A percentile compares a stretch with the other conserved stretches of the same genome.
These are phyloP conservation scores for Linnemannia elongata DNA, from an alignment of 192 early-diverging fungal genomes.

Conservation along the genomic window DNA sequence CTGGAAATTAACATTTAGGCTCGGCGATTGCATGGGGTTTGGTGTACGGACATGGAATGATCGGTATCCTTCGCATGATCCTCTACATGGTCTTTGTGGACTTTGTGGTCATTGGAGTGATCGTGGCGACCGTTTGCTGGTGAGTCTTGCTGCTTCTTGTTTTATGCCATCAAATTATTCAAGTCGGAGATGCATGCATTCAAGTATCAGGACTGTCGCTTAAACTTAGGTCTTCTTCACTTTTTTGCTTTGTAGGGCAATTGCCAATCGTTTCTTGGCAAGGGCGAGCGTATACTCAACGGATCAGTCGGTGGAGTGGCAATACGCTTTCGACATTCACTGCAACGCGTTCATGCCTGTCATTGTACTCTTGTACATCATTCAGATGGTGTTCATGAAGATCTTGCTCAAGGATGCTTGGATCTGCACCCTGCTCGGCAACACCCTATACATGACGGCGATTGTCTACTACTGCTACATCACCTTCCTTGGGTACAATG, in stretches of 20 bases:
- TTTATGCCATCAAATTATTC: not conserved
- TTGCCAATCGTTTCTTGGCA: conserved; percentile 87
- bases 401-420: conserved; percentile 82
- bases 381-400: conserved; percentile 95
- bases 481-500: conserved; percentile 95
- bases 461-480: conserved; percentile 86
- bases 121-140: conserved; percentile 82
- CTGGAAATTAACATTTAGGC: conserved; percentile 56
- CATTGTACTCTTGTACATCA: conserved; percentile 87
- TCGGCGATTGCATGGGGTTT: conserved; percentile 88
- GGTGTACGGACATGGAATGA: conserved; percentile 74
- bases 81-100: conserved; percentile 88
- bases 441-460: conserved; percentile 88
- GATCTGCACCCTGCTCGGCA: conserved; percentile 88
- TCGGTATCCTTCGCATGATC: conserved; percentile 80
- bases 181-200: not conserved
- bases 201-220: not conserved
- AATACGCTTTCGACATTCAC: conserved; percentile 96
- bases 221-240: not conserved
- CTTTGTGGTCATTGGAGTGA: conserved; percentile 78
- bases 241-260: conserved; percentile 29
- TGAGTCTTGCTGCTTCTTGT: conserved; percentile 43
- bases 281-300: conserved; percentile 78
- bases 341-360: conserved; percentile 96
- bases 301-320: conserved; percentile 95